A percentile compares a stretch with the other conserved stretches of the same genome.
phyloP scores from a whole-genome alignment of 1,139 yeast species.

The Spathaspora jeffriesii region DNA sequence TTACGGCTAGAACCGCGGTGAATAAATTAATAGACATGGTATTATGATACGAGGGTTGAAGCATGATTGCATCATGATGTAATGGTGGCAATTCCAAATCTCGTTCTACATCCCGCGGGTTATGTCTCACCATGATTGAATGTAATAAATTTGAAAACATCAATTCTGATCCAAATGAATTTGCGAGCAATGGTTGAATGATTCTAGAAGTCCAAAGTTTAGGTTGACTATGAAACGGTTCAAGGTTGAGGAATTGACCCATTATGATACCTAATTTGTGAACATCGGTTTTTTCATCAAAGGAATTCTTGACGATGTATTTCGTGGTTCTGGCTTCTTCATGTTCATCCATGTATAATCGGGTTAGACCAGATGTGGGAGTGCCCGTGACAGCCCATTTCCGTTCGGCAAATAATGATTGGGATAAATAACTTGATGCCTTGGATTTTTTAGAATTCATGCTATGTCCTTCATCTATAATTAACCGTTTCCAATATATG shows the following conservation, averaged over 20 bases:
- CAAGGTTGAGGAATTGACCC: conserved; percentile 54
- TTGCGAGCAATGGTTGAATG: conserved; percentile 46
- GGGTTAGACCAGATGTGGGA: conserved; percentile 70
- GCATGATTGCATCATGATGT: conserved; percentile 55
- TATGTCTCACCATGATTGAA: conserved; percentile 56
- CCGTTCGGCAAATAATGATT: conserved; percentile 53
- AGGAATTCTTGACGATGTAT: conserved; percentile 33
- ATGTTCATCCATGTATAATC: conserved; percentile 52
- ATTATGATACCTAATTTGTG: conserved; percentile 53
- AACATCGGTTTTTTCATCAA: conserved; percentile 50
- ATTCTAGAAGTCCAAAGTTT: conserved; percentile 49
- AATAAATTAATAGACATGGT: conserved; percentile 61
- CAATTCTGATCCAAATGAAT: conserved; percentile 37
- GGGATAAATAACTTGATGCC: conserved; percentile 46
- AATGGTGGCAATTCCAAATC: conserved; percentile 62
- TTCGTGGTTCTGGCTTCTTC: conserved; percentile 27
- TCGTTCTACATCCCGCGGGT: conserved; percentile 48
- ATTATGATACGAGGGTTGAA: conserved; percentile 64
- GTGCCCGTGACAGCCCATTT: conserved; percentile 79
- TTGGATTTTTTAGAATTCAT: conserved; percentile 53
- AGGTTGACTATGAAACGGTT: conserved; percentile 54
- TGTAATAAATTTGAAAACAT: conserved; percentile 43
- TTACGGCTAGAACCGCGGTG: conserved; percentile 66
- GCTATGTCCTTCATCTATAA: conserved; percentile 77
- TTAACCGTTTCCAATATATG: conserved; percentile 66